A percentile compares a stretch with the other conserved stretches of the same genome.
Conservation (phyloP, 257 asterid species). For the Nicotiana attenuata region DNA sequence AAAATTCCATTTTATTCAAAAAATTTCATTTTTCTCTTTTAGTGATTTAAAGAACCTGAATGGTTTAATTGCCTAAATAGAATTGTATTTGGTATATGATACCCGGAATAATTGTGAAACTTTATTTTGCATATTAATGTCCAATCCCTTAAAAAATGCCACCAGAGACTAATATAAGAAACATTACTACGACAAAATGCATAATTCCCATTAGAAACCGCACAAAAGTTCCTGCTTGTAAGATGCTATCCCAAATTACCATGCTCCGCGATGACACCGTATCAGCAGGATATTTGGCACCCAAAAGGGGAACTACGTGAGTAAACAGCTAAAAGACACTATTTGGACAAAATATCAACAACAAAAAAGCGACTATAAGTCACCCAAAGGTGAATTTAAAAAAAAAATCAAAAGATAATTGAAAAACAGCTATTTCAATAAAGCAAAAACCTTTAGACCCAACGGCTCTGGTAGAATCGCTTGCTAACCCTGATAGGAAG, state of each 20-base stretch:
- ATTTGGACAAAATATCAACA: not conserved
- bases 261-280: too few relatives aligned
- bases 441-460: not conserved
- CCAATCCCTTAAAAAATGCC: not conserved
- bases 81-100: not conserved
- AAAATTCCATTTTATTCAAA: not conserved
- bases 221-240: not conserved
- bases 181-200: not conserved
- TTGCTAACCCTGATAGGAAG: not conserved
- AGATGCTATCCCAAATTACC: not conserved
- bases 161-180: not conserved
- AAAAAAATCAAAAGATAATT: not conserved
- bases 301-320: not conserved
- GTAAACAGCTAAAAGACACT: not conserved
- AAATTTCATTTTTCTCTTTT: not conserved
- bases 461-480: not conserved
- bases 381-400: too few relatives aligned
- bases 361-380: too few relatives aligned
- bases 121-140: not conserved
- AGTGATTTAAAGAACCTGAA: not conserved
- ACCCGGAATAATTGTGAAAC: not conserved
- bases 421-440: not conserved
- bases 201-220: not conserved
- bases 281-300: not conserved
- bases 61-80: not conserved